phyloP scores from a whole-genome alignment of 371 early-diverging fungal species.

The Mucor saturninus region DNA sequence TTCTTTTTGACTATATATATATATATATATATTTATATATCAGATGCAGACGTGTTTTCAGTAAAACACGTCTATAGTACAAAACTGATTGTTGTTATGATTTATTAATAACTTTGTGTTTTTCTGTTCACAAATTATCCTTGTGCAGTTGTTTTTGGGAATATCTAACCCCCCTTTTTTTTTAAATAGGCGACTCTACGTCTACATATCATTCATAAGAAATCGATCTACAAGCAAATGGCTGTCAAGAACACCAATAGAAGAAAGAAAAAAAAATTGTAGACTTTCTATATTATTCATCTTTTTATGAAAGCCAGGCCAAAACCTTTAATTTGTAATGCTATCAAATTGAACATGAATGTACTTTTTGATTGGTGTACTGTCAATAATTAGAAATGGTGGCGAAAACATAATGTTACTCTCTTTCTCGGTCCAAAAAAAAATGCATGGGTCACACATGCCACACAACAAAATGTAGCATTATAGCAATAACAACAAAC shows the following conservation, averaged over 20 bases:
- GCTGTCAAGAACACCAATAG: not conserved
- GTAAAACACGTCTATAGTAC: too few species aligned
- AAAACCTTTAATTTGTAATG: too few species aligned
- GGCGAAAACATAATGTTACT: not conserved
- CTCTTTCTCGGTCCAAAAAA: not conserved
- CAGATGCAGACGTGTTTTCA: not conserved
- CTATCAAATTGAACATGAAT: too few species aligned
- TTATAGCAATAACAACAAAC: not conserved
- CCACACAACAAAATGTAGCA: slow-evolving; percentile 1
- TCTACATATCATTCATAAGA: not conserved
- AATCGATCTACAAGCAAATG: not conserved
- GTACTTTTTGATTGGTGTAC: not conserved
- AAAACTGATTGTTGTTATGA: too few species aligned
- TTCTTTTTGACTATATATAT: not conserved
- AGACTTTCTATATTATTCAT: not conserved
- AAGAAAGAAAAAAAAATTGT: not conserved
- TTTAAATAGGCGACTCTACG: too few species aligned
- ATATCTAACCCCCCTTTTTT: too few species aligned
- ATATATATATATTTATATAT: not conserved
- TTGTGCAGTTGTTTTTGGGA: too few species aligned
- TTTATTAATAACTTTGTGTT: too few species aligned
- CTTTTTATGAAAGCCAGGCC: too few species aligned
- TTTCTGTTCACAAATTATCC: too few species aligned
- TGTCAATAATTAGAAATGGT: too few species aligned
- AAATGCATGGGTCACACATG: not conserved